Base-by-base conservation (phyloP, 1,284 basidiomycete genomes). In the Rhizoctonia solani region DNA sequence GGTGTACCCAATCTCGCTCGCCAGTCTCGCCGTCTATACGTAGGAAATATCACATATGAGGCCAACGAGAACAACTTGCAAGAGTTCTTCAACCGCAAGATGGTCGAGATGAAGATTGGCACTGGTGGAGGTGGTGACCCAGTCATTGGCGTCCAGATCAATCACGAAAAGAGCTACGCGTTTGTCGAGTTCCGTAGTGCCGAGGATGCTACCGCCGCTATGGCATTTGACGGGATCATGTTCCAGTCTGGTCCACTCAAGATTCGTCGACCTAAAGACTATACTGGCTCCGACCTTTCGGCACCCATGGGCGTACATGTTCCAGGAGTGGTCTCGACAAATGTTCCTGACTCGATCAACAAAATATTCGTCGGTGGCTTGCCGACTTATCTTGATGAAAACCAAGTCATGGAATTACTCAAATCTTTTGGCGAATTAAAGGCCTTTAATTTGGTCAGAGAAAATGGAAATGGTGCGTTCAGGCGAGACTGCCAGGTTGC, bases 131-230 rank as follows among this genome's bases (percentile, higher is more conserved):
- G 88, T 14, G 93, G 92, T 37, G 94, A 95, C 71, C 92, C 96
- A 11, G 93, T 98, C 41, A 83, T 95, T 25, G 88, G 89, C 9
- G 94, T 96, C 1, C 93, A 97, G 74, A 91, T 97, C 80, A 98
- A 98, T 76, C 92, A 93, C 73, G 97, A 98, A 77, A 98, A 98
- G 83, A 93, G 93, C 72, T 98, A 97, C 75, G 97, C 96, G 0
- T 98, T 97, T 75, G 89, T 97, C 66, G 95, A 98, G 93, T 98
- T 99, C 83, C 93, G 95, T 66, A 95, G 92, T 70, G 89, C 95
- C 14, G 93, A 98, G 74, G 95, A 98, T 78, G 95, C 96, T 6
- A 96, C 95, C 4, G 88, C 92, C 52, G 96, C 95, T 1, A 93
- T 99, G 87, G 90, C 92, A 5, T 95, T 99, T 72, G 96, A 99